Conservation (phyloP, 192 early-diverging fungal genomes). For the Piromyces sp. region DNA sequence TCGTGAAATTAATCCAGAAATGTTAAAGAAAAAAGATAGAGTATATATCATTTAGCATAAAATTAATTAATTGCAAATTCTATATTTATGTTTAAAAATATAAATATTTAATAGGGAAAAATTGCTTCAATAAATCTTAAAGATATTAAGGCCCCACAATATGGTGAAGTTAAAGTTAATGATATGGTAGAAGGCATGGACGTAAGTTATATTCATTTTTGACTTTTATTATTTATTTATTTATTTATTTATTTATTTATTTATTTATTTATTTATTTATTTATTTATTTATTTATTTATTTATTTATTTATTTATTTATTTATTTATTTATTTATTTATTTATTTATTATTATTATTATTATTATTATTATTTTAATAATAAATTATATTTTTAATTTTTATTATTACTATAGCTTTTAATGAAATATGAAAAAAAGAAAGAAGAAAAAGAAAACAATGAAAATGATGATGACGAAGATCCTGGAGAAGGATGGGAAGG, state of each 20-base stretch:
- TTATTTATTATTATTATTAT: background rate
- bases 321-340: slow-evolving; percentile 8
- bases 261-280: too few species aligned
- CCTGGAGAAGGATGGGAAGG: slow-evolving; percentile 8
- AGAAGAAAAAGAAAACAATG: slow-evolving; percentile 9
- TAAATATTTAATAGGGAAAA: slow-evolving; percentile 37
- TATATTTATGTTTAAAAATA: background rate
- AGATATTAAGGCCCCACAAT: slow-evolving; percentile 37
- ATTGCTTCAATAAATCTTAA: slow-evolving; percentile 55
- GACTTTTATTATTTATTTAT: too few species aligned
- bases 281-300: too few species aligned
- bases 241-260: too few species aligned
- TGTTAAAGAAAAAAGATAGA: slow-evolving; percentile 82
- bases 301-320: too few species aligned
- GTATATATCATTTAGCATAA: slow-evolving; percentile 11
- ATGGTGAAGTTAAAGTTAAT: slow-evolving; percentile 49
- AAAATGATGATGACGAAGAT: slow-evolving; percentile 11
- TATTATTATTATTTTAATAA: background rate
- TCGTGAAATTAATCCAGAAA: slow-evolving; percentile 85
- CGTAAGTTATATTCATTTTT: slow-evolving; percentile 1
- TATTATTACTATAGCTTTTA: background rate
- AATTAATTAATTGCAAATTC: background rate
- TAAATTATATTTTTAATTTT: too few species aligned
- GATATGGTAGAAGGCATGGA: slow-evolving; percentile 70
- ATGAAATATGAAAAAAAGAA: slow-evolving; percentile 10